phyloP scores from a whole-genome alignment of 2,329 filamentous ascomycete genomes.

The Thielaviopsis punctulata region DNA sequence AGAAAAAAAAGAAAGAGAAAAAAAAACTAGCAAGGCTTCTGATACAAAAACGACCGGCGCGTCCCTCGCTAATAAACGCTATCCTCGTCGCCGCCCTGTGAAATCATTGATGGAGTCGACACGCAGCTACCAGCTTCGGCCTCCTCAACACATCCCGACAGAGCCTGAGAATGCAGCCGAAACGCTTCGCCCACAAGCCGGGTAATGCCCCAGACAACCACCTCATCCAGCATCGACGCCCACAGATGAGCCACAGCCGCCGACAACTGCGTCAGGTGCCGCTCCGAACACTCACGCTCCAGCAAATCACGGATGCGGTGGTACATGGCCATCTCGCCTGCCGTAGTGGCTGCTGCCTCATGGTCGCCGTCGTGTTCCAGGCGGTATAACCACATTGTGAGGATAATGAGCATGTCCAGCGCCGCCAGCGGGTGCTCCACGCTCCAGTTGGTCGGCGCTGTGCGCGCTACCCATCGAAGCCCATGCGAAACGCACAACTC shows the following conservation, averaged over 20 bases:
- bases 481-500: slow-evolving; percentile 89
- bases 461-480: slow-evolving; percentile 94
- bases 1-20: slow-evolving; percentile 20
- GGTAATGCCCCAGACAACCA: slow-evolving; percentile 95
- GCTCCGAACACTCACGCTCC: slow-evolving; percentile 25
- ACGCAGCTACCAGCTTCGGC: slow-evolving; percentile 51
- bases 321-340: slow-evolving; percentile 67
- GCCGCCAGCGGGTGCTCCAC: slow-evolving; percentile 94
- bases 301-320: slow-evolving; percentile 82
- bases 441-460: slow-evolving; percentile 96
- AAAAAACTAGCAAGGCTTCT: slow-evolving; percentile 16
- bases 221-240: slow-evolving; percentile 96
- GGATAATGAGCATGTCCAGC: slow-evolving; percentile 92
- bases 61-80: slow-evolving; percentile 49
- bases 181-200: slow-evolving; percentile 97
- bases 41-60: slow-evolving; percentile 15
- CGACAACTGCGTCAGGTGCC: slow-evolving; percentile 61
- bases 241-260: slow-evolving; percentile 90
- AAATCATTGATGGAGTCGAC: slow-evolving; percentile 55
- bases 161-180: slow-evolving; percentile 86
- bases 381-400: slow-evolving; percentile 95
- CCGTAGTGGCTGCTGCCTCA: slow-evolving; percentile 67
- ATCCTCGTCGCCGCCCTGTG: slow-evolving; percentile 53
- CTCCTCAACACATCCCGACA: slow-evolving; percentile 87
- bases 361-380: slow-evolving; percentile 79